Evolutionary conservation across 2,329 filamentous ascomycete species (phyloP).

Genomic region (Alternaria burnsii): DNA sequence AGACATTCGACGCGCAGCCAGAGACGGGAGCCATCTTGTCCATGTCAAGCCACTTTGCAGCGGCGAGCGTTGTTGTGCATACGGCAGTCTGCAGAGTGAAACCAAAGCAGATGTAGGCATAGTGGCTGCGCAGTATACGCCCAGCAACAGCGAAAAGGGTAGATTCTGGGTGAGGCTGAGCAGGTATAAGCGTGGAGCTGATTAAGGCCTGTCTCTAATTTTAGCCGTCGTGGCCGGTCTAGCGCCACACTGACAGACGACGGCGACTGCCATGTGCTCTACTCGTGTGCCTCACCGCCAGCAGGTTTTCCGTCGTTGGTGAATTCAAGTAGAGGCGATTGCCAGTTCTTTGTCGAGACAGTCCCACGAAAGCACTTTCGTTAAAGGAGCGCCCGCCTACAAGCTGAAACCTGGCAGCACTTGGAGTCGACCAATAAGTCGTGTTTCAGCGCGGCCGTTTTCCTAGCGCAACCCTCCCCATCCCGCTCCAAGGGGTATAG

Average conservation of each 20-base stretch:
- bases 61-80: conserved; percentile 2
- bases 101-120: neutral
- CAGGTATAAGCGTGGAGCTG: conserved; percentile 26
- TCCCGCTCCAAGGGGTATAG: conserved; percentile 16
- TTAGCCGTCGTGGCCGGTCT: conserved; percentile 28
- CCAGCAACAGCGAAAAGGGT: conserved; percentile 11
- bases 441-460: conserved; percentile 35
- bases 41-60: neutral
- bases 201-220: conserved; percentile 31
- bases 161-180: conserved; percentile 36
- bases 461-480: conserved; percentile 27
- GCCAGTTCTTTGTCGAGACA: conserved; percentile 14
- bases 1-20: conserved; percentile 4
- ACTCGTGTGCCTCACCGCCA: conserved; percentile 22
- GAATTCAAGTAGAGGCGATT: conserved; percentile 11
- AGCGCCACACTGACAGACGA: conserved; percentile 25
- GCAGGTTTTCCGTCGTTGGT: conserved; percentile 5
- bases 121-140: neutral
- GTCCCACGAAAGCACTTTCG: conserved; percentile 23
- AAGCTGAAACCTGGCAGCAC: conserved; percentile 28
- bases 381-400: conserved; percentile 33
- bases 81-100: neutral
- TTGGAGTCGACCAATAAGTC: conserved; percentile 20
- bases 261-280: conserved; percentile 5
- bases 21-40: neutral